Percentiles rank a stretch among this genome's conserved stretches.
Evolutionary conservation across 257 asterid genomes (phyloP).

Genomic region (Nicotiana sylvestris): DNA sequence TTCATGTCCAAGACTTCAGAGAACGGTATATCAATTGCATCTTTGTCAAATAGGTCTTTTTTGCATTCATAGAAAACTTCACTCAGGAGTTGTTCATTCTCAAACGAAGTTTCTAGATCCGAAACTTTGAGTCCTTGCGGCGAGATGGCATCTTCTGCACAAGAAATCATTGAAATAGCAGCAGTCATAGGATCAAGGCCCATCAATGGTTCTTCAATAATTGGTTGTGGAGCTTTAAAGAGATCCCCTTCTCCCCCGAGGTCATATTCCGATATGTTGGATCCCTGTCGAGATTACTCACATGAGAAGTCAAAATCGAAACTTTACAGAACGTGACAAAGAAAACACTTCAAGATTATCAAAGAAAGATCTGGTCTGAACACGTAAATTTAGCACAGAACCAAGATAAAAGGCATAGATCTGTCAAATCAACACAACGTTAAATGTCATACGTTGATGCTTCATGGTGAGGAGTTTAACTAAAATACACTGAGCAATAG

Average conservation of each 20-base stretch:
- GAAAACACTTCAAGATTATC: slow-evolving; percentile 5
- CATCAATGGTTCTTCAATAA: slow-evolving; percentile 55
- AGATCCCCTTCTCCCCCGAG: slow-evolving; percentile 88
- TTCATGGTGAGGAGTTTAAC: background rate
- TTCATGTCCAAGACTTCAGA: slow-evolving; percentile 53
- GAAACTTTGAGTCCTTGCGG: slow-evolving; percentile 61
- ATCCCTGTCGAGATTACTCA: slow-evolving; percentile 41
- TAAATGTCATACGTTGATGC: background rate
- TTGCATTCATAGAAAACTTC: slow-evolving; percentile 86
- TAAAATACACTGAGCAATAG: background rate
- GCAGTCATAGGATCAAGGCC: slow-evolving; percentile 74
- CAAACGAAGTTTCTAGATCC: slow-evolving; percentile 62
- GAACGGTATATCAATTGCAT: slow-evolving; percentile 56
- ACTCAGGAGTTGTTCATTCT: slow-evolving; percentile 65
- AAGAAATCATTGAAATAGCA: slow-evolving; percentile 83
- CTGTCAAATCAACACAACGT: background rate
- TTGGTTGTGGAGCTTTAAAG: slow-evolving; percentile 73
- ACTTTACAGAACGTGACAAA: background rate
- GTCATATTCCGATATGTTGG: slow-evolving; percentile 56
- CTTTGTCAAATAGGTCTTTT: slow-evolving; percentile 82
- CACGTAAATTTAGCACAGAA: background rate
- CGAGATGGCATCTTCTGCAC: slow-evolving; percentile 61
- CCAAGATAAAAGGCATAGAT: background rate
- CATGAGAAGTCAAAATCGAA: slow-evolving; percentile 14
- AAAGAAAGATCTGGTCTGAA: background rate